Conservation (phyloP, 2,329 filamentous ascomycete species). For the Alternaria incomplexa region DNA sequence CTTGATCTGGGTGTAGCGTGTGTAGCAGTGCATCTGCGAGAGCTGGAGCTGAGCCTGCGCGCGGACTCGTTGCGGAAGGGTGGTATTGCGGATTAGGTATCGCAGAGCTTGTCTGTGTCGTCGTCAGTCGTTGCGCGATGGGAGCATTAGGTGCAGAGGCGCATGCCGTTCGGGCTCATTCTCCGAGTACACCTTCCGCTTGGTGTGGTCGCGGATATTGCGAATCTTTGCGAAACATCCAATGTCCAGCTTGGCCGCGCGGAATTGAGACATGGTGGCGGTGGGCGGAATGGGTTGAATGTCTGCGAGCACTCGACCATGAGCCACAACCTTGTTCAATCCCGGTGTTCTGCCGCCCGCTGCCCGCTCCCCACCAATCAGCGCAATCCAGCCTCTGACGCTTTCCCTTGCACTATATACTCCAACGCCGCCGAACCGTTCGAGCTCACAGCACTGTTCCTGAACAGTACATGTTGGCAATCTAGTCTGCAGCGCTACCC, state of each 20-base stretch:
- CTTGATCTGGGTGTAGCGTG: constrained; percentile 88
- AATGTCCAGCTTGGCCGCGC: constrained; percentile 87
- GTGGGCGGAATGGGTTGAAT: constrained; percentile 5
- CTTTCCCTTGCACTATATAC: not conserved
- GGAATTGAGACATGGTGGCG: constrained; percentile 70
- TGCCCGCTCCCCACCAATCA: constrained; percentile 15
- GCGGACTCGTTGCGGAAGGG: constrained; percentile 78
- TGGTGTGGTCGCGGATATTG: constrained; percentile 92
- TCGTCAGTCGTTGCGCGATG: constrained; percentile 2
- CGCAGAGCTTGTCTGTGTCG: constrained; percentile 72
- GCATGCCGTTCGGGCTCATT: constrained; percentile 84
- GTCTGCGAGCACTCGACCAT: constrained; percentile 1
- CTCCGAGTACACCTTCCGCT: constrained; percentile 89
- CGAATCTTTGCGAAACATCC: constrained; percentile 86
- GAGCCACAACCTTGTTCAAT: constrained; percentile 13
- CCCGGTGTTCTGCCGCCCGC: constrained; percentile 16
- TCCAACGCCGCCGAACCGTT: not conserved
- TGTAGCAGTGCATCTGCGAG: constrained; percentile 95
- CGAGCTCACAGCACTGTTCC: not conserved
- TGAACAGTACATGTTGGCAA: not conserved
- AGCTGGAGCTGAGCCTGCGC: constrained; percentile 93
- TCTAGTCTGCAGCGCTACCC: not conserved
- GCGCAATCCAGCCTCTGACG: not conserved
- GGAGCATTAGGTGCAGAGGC: constrained; percentile 5
- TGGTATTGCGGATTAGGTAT: constrained; percentile 93